phyloP scores from a whole-genome alignment of 2,329 filamentous ascomycete genomes.

The Plenodomus biglobosus region DNA sequence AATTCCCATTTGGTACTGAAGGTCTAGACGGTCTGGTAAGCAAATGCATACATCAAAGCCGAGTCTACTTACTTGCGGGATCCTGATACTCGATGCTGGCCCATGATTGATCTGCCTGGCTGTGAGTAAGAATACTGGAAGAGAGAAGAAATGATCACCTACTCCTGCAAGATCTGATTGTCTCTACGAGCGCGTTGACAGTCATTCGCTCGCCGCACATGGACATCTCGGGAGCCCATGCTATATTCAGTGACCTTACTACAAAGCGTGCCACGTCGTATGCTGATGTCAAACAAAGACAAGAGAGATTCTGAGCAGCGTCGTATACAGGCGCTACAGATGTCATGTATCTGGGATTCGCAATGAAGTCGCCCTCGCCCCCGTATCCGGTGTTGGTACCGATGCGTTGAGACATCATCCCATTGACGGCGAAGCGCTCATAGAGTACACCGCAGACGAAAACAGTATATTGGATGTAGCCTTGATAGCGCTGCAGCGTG shows the following conservation, averaged over 20 bases:
- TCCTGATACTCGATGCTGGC: slow-evolving; percentile 47
- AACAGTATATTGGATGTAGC: slow-evolving; percentile 65
- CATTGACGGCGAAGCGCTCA: slow-evolving; percentile 70
- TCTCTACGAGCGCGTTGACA: slow-evolving; percentile 62
- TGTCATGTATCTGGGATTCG: slow-evolving; percentile 60
- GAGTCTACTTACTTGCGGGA: slow-evolving; percentile 42
- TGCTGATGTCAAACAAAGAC: slow-evolving; percentile 67
- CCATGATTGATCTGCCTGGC: slow-evolving; percentile 30
- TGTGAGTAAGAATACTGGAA: slow-evolving; percentile 8
- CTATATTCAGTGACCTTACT: slow-evolving; percentile 67
- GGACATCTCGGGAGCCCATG: slow-evolving; percentile 69
- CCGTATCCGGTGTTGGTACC: slow-evolving; percentile 58
- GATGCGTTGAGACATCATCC: slow-evolving; percentile 62
- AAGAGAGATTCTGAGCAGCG: slow-evolving; percentile 46
- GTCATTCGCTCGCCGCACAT: slow-evolving; percentile 68
- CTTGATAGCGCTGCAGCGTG: slow-evolving; percentile 58
- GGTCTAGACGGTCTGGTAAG: slow-evolving; percentile 29
- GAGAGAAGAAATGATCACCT: slow-evolving; percentile 1
- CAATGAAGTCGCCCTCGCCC: slow-evolving; percentile 65
- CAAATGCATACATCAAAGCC: background rate
- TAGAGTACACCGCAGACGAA: slow-evolving; percentile 77
- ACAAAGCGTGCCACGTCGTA: slow-evolving; percentile 72
- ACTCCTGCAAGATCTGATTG: slow-evolving; percentile 44
- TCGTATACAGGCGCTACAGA: slow-evolving; percentile 64
- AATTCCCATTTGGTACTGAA: slow-evolving; percentile 52